Conservation (phyloP, 345 rosid species). For the Rhizophora mangle region DNA sequence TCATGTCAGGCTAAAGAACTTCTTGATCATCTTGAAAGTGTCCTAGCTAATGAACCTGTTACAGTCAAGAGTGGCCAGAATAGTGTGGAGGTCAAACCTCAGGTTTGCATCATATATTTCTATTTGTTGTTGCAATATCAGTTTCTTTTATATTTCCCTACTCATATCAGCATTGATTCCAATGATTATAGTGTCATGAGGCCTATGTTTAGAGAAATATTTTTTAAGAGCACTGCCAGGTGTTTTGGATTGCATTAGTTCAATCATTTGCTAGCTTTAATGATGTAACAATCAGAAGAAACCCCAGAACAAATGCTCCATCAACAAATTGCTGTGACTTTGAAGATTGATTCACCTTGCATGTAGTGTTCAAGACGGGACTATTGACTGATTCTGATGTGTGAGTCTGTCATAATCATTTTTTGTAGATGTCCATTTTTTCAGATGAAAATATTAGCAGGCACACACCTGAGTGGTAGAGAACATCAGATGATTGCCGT, state of each 20-base stretch:
- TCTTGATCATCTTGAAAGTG: conserved; percentile 88
- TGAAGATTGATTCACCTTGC: background rate
- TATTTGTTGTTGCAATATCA: background rate
- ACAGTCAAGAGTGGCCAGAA: conserved; percentile 78
- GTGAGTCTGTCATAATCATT: background rate
- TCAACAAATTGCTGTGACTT: background rate
- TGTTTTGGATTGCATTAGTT: background rate
- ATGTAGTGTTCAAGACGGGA: background rate
- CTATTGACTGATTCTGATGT: background rate
- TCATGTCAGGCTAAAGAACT: conserved; percentile 93
- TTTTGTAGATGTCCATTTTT: background rate
- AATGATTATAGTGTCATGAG: background rate
- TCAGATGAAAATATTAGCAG: background rate
- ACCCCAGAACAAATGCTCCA: background rate
- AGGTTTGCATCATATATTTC: conserved; percentile 44
- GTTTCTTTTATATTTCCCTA: conserved; percentile 4
- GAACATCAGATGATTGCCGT: background rate
- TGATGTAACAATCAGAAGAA: background rate
- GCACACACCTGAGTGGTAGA: background rate
- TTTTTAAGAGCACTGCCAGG: background rate
- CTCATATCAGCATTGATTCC: background rate
- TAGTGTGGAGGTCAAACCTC: conserved; percentile 89
- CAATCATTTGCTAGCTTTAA: background rate
- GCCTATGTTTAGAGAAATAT: background rate
- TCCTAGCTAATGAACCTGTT: conserved; percentile 86